Evolutionary conservation across 2,329 filamentous ascomycete genomes (phyloP).

Genomic region (Lecanicillium sp.): DNA sequence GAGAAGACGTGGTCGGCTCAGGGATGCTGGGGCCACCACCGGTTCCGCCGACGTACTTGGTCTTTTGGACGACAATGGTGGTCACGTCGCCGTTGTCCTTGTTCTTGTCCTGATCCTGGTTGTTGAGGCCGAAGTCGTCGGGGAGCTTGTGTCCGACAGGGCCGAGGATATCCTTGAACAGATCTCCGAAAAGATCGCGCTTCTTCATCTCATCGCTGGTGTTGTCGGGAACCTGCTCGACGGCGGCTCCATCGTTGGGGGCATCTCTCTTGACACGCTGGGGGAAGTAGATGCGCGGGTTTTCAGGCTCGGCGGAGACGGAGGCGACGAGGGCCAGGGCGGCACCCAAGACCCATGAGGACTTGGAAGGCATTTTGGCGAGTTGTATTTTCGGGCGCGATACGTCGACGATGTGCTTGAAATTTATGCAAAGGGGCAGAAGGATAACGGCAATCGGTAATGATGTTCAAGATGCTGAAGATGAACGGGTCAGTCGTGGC

Average conservation of each 20-base stretch:
- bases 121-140: neutral
- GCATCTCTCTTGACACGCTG: constrained; percentile 46
- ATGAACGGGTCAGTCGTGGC: too few relatives aligned
- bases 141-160: neutral
- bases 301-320: constrained; percentile 34
- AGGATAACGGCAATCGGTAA: constrained; percentile 2
- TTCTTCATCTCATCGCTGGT: constrained; percentile 6
- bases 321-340: constrained; percentile 40
- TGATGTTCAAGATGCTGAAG: neutral
- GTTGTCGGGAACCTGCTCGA: constrained; percentile 11
- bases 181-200: constrained; percentile 3
- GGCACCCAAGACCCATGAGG: constrained; percentile 29
- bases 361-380: constrained; percentile 7
- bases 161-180: neutral
- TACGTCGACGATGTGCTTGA: too few relatives aligned
- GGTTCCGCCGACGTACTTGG: constrained; percentile 8
- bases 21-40: constrained; percentile 10
- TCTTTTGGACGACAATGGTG: constrained; percentile 13
- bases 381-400: neutral
- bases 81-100: constrained; percentile 14
- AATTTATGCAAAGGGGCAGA: neutral
- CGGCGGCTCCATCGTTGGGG: constrained; percentile 28
- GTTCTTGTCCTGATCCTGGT: too few relatives aligned
- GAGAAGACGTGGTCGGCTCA: constrained; percentile 12
- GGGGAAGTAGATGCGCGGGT: constrained; percentile 50